Evolutionary conservation across 208 protist species (phyloP), one percentile per base, ranked within the genome.

Genomic region (Trypanosomatidae sp.): DNA sequence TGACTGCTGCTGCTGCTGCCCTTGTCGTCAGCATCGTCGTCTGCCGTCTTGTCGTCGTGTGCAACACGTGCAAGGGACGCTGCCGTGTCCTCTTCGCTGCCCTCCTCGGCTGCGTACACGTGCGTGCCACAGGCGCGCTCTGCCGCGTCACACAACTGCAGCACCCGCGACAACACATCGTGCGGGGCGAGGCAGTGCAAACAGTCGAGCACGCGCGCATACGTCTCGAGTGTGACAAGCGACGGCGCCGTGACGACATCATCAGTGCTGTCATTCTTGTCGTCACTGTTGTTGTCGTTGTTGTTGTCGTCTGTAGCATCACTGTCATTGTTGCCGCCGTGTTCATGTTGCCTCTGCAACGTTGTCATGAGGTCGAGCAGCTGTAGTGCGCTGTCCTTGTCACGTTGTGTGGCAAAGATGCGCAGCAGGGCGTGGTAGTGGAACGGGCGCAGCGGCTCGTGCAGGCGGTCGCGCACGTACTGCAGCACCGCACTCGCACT

Each of bases 391-490:
- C 74, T 87, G 4, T 77, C 65, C 11, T 57, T 61, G 37, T 89
- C 76, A 6, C 63, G 69, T 26, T 71, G 60, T 35, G 83, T 71
- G 62, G 65, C 85, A 43, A 93, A 88, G 22, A 72, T 62, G 27
- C 84, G 84, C 33, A 93, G 64, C 19, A 93, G 56, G 3, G 76
- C 49, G 58, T 89, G 70, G 59, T 85, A 84, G 61, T 93, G 79
- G 30, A 61, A 74, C 11, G 56, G 50, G 6, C 52, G 43, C 42
- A 93, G 58, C 19, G 66, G 56, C 58, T 82, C 56, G 11, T 53
- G 50, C 4, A 93, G 56, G 7, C 50, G 68, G 55, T 88, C 77
- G 23, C 80, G 75, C 10, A 88, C 71, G 56, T 89, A 82, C 60
- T 87, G 76, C 21, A 89, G 45, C 5, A 66, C 43, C 6, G 57